Evolutionary conservation across 441 rosid species (phyloP).

Genomic region (Gossypium laxum): DNA sequence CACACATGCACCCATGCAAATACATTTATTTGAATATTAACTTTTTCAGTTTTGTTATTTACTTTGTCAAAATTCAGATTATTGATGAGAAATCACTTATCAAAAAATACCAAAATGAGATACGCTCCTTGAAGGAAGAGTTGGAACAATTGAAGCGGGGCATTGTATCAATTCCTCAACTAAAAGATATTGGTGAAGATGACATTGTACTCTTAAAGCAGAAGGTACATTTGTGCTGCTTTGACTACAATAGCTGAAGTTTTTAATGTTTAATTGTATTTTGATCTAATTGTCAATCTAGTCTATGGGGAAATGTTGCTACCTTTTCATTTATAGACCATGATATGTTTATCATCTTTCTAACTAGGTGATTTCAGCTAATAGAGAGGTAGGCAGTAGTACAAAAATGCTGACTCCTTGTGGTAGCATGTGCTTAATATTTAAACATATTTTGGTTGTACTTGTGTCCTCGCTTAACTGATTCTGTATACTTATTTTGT

Average conservation of each 20-base stretch:
- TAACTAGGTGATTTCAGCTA: background rate
- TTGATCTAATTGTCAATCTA: constrained; percentile 6
- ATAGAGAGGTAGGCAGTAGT: background rate
- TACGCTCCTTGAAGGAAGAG: constrained; percentile 59
- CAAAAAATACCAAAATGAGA: constrained; percentile 66
- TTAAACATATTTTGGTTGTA: background rate
- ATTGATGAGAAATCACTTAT: constrained; percentile 70
- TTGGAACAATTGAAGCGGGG: constrained; percentile 56
- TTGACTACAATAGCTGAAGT: background rate
- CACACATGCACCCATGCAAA: background rate
- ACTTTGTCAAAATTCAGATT: constrained; percentile 37
- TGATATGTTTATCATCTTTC: background rate
- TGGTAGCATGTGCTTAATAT: background rate
- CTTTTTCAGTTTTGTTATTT: constrained; percentile 10
- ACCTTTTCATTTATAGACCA: background rate
- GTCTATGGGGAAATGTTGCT: background rate
- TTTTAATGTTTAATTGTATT: constrained; percentile 2
- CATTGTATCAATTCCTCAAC: constrained; percentile 57
- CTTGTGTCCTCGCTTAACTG: background rate
- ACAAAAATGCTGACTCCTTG: background rate
- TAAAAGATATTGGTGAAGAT: constrained; percentile 54
- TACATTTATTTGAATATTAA: background rate
- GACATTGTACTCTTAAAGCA: constrained; percentile 72
- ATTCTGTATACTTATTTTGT: background rate
- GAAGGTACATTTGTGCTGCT: constrained; percentile 41